Conservation (phyloP, 805 yeast genomes). For the Metschnikowia similis region DNA sequence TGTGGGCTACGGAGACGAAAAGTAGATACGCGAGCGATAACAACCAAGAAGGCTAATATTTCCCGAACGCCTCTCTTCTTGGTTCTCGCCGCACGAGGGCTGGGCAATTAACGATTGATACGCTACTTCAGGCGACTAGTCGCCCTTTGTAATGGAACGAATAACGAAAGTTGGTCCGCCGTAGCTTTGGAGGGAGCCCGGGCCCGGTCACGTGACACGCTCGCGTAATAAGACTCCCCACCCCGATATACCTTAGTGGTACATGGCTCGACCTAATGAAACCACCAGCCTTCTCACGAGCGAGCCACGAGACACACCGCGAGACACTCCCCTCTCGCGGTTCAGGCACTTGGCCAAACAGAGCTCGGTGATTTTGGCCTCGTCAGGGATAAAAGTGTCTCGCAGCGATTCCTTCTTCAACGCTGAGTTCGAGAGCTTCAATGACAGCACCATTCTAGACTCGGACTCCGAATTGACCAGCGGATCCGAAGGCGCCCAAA, state of each 20-base stretch:
- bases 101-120: background rate
- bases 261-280: slow-evolving; percentile 3
- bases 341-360: slow-evolving; percentile 14
- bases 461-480: slow-evolving; percentile 12
- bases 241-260: background rate
- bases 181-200: background rate
- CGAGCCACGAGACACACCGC: slow-evolving; percentile 5
- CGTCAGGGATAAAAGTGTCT: slow-evolving; percentile 36
- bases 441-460: slow-evolving; percentile 15
- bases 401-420: slow-evolving; percentile 28
- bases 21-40: background rate
- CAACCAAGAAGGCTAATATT: slow-evolving; percentile 1
- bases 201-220: background rate
- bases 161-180: background rate
- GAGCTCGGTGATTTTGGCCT: slow-evolving; percentile 37
- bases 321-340: background rate
- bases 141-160: background rate
- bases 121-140: background rate
- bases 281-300: background rate
- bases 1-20: slow-evolving; percentile 46
- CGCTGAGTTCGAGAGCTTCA: slow-evolving; percentile 21
- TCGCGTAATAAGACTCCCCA: background rate
- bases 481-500: background rate
- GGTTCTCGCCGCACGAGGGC: background rate
- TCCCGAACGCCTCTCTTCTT: background rate